Percentiles rank a stretch among this genome's conserved stretches.
These are phyloP conservation scores for Cutaneotrichosporon sp. DNA, from an alignment of 1,284 basidiomycete genomes.

Conservation along the genomic window DNA sequence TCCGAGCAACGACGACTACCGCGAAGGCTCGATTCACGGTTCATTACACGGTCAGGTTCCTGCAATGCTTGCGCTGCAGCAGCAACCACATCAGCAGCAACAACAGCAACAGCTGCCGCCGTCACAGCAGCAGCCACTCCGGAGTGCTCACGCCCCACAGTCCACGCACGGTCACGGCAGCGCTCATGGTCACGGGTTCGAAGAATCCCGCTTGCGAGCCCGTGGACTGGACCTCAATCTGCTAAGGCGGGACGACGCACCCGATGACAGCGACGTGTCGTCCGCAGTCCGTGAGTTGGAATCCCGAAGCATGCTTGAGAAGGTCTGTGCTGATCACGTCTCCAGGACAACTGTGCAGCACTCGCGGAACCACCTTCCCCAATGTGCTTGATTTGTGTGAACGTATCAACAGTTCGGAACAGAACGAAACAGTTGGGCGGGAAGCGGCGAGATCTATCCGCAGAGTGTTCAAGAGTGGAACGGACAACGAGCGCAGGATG, in stretches of 20 bases:
- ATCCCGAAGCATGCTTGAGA: background rate
- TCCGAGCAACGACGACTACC: conserved; percentile 19
- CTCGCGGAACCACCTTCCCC: conserved; percentile 30
- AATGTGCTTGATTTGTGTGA: conserved; percentile 43
- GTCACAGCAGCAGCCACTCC: no score
- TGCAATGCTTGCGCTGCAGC: no score
- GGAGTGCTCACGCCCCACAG: no score
- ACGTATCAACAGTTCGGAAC: conserved; percentile 39
- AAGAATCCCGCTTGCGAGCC: conserved; percentile 1
- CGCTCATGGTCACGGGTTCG: conserved; percentile 17
- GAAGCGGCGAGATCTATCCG: conserved; percentile 44
- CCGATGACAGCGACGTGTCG: conserved; percentile 27
- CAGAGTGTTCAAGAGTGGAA: conserved; percentile 44
- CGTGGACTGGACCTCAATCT: background rate
- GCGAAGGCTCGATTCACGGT: conserved; percentile 4
- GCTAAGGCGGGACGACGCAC: background rate
- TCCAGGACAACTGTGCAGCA: conserved; percentile 30
- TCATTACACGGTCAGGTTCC: background rate
- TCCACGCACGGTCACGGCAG: conserved; percentile 17
- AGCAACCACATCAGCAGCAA: no score
- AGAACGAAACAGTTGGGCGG: conserved; percentile 36
- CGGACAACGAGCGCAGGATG: conserved; percentile 35
- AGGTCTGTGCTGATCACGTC: background rate
- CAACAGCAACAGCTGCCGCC: no score
- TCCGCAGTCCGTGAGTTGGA: conserved; percentile 36